phyloP scores from a whole-genome alignment of 1,139 yeast genomes.

The Pichia kudriavzevii region DNA sequence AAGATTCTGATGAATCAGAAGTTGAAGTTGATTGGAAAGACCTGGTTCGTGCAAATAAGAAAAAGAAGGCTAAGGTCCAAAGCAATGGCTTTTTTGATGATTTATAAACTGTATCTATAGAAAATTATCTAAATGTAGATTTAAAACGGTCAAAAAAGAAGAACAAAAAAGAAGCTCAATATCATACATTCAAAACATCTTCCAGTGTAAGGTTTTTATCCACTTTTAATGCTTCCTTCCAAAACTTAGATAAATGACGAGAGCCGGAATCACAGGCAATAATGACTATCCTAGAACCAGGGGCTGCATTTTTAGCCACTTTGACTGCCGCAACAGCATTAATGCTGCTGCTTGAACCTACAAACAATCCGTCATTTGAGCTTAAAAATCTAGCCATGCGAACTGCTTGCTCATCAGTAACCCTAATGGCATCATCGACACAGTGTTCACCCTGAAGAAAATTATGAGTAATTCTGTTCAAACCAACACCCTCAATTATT shows the following conservation, averaged over 20 bases:
- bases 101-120: slow-evolving; percentile 32
- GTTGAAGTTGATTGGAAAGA: slow-evolving; percentile 83
- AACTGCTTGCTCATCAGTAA: slow-evolving; percentile 71
- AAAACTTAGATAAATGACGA: slow-evolving; percentile 84
- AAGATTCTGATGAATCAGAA: slow-evolving; percentile 34
- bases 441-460: slow-evolving; percentile 61
- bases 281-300: slow-evolving; percentile 71
- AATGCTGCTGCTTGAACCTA: slow-evolving; percentile 88
- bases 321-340: slow-evolving; percentile 86
- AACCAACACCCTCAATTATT: slow-evolving; percentile 86
- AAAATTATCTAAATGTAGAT: no score
- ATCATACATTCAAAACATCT: slow-evolving; percentile 15
- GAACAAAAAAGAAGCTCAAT: no score
- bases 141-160: no score
- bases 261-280: slow-evolving; percentile 90
- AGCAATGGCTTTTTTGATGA: slow-evolving; percentile 58
- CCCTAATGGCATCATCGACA: slow-evolving; percentile 76
- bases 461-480: slow-evolving; percentile 79
- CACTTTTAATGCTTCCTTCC: slow-evolving; percentile 54
- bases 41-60: slow-evolving; percentile 57
- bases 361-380: slow-evolving; percentile 77
- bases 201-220: slow-evolving; percentile 19
- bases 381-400: slow-evolving; percentile 83
- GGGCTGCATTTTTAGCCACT: slow-evolving; percentile 45
- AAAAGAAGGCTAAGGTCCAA: slow-evolving; percentile 44